Conservation (phyloP, 495 filamentous ascomycete species). For the Chlorociboria aeruginascens region DNA sequence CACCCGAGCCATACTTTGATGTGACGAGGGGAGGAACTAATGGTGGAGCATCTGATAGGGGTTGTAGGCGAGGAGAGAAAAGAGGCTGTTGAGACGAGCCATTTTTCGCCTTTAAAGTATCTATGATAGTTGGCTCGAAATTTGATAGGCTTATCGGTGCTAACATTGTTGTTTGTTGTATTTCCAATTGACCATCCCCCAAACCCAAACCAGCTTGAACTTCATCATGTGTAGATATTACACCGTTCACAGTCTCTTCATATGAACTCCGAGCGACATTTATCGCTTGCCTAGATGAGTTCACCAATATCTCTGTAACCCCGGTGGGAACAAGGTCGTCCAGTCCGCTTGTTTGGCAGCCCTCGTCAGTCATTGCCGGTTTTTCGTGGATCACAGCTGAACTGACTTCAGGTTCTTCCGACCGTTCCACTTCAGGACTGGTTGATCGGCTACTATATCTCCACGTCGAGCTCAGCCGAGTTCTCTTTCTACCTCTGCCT, state of each 20-base stretch:
- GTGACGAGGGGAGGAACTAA: conserved; percentile 34
- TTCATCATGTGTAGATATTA: not conserved
- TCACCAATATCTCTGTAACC: conserved; percentile 10
- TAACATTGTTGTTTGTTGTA: no score
- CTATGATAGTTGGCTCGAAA: no score
- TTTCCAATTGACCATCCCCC: no score
- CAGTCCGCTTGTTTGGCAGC: conserved; percentile 32
- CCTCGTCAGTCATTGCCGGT: conserved; percentile 32
- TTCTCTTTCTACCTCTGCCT: conserved; percentile 57
- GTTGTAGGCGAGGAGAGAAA: conserved; percentile 31
- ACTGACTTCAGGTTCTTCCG: not conserved
- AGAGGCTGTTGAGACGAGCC: conserved; percentile 1
- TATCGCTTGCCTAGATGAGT: conserved; percentile 6
- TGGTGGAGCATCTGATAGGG: conserved; percentile 32
- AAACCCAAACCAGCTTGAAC: not conserved
- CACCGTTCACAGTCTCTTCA: not conserved
- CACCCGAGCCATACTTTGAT: not conserved
- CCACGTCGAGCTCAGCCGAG: conserved; percentile 64
- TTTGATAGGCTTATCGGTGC: no score
- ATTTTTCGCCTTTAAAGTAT: no score
- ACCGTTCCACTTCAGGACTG: conserved; percentile 17
- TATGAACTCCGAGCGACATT: conserved; percentile 6
- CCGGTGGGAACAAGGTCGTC: conserved; percentile 15
- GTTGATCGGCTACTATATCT: conserved; percentile 42
- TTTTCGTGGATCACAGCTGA: not conserved